Evolutionary conservation across 2,329 filamentous ascomycete genomes (phyloP).

Genomic region (Colletotrichum lentis): DNA sequence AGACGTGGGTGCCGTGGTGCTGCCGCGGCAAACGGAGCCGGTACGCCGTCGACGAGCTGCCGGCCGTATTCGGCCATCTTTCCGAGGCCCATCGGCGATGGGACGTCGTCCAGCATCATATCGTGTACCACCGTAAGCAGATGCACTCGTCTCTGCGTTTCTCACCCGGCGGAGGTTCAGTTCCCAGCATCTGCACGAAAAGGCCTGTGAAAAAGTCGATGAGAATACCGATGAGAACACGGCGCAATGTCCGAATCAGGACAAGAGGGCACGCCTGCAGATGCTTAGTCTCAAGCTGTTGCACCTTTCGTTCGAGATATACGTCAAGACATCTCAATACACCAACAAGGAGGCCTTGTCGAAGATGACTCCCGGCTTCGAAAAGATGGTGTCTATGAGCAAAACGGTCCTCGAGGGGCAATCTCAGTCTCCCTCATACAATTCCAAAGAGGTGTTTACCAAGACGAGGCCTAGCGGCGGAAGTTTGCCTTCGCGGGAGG

Average conservation of each 20-base stretch:
- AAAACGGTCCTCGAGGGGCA: constrained; percentile 14
- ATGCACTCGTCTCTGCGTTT: constrained; percentile 9
- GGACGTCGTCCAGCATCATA: constrained; percentile 23
- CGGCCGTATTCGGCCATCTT: constrained; percentile 1
- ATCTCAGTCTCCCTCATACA: background rate
- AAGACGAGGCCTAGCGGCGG: constrained; percentile 2
- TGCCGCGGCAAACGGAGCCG: constrained; percentile 24
- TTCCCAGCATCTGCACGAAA: background rate
- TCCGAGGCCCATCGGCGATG: constrained; percentile 22
- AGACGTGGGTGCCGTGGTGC: constrained; percentile 26
- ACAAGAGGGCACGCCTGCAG: constrained; percentile 1
- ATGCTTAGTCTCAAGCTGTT: constrained; percentile 9
- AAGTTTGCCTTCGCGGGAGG: background rate
- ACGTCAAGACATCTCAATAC: constrained; percentile 10
- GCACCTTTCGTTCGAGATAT: constrained; percentile 18
- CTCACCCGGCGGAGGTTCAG: constrained; percentile 4
- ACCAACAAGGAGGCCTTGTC: background rate
- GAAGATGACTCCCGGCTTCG: background rate
- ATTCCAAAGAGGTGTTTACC: constrained; percentile 17
- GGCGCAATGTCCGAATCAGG: background rate
- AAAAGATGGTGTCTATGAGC: constrained; percentile 4
- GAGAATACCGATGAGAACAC: background rate
- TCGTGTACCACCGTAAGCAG: constrained; percentile 9
- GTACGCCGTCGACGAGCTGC: constrained; percentile 30
- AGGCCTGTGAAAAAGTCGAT: no score